phyloP scores from a whole-genome alignment of 352 stramenopile species.

The Phytophthora podocarpi region DNA sequence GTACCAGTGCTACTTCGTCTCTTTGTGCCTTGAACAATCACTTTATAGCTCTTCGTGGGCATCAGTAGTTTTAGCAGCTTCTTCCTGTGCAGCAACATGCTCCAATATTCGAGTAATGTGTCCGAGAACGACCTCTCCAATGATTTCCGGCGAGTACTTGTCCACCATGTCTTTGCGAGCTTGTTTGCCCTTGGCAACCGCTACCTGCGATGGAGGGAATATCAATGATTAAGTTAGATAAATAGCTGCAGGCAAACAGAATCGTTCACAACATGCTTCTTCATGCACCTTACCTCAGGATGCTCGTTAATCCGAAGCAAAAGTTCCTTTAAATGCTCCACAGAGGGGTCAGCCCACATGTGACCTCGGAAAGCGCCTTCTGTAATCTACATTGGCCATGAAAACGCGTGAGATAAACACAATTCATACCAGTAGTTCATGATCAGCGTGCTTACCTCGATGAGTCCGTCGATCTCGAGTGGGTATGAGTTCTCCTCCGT shows the following conservation, averaged over 20 bases:
- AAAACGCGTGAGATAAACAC: neutral
- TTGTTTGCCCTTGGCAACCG: slow-evolving; percentile 61
- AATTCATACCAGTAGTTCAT: neutral
- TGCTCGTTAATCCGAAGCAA: slow-evolving; percentile 61
- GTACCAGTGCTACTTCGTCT: neutral
- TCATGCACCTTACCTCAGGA: slow-evolving; percentile 46
- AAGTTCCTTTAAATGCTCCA: slow-evolving; percentile 71
- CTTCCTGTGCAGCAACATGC: slow-evolving; percentile 36
- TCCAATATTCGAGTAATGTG: slow-evolving; percentile 73
- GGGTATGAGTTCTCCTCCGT: slow-evolving; percentile 87
- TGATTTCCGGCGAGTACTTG: slow-evolving; percentile 79
- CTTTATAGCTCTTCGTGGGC: slow-evolving; percentile 65
- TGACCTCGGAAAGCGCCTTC: slow-evolving; percentile 81
- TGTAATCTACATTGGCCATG: slow-evolving; percentile 51
- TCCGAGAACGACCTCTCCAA: slow-evolving; percentile 68
- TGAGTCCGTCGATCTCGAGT: slow-evolving; percentile 76
- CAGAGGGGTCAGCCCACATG: slow-evolving; percentile 87
- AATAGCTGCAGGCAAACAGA: no score
- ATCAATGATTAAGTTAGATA: neutral
- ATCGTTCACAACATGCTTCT: neutral
- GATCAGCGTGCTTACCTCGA: slow-evolving; percentile 50
- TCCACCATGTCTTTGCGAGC: slow-evolving; percentile 84
- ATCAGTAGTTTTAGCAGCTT: slow-evolving; percentile 1
- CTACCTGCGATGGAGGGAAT: slow-evolving; percentile 43
- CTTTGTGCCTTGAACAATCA: neutral